Base-by-base conservation (phyloP, 495 filamentous ascomycete genomes). In the Podospora conica region DNA sequence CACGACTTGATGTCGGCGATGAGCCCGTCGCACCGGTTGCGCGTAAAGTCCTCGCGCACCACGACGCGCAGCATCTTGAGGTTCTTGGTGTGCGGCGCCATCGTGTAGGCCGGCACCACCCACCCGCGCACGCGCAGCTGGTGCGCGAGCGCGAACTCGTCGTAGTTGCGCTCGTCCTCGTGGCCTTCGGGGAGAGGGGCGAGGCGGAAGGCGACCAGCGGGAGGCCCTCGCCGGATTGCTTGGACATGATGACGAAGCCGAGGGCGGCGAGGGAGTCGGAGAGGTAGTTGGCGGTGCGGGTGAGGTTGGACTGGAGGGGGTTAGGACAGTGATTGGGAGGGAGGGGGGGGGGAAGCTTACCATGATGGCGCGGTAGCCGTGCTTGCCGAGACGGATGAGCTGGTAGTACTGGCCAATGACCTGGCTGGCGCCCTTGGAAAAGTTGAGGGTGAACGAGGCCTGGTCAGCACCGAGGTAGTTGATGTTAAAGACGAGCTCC, bases 381-480 rank as follows among this genome's bases (percentile, higher is more conserved):
- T 87, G 86, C 82, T 95, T 93, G 58, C 93, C 93, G 9, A 97
- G 85, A 10, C 93, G 90, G 78, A 97, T 95, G 74, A 97, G 80
- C 75, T 96, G 93, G 80, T 97, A 97, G 80, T 97, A 97, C 76
- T 97, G 93, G 29, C 93, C 93, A 72, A 97, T 96, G 68, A 97
- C 87, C 71, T 96, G 93, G 53, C 88, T 88, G 55, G 93, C 93
- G 64, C 93, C 93, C 77, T 95, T 94, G 75, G 89, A 92, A 82
- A 97, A 97, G 82, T 97, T 97, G 60, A 97, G 84, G n/a, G 93
- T 97, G 82, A 96, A 96, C 61, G 91, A 96, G n/a, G 92, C 87
- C 78, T 97, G 93, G 70, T 97, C 91, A 24, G 93, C 90, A 62
- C 93, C 93, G 3, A 97, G 88, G 75, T 97, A 97, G 80, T 97